phyloP scores from a whole-genome alignment of 176 grass and related monocot species.

The Aechmea fasciata region DNA sequence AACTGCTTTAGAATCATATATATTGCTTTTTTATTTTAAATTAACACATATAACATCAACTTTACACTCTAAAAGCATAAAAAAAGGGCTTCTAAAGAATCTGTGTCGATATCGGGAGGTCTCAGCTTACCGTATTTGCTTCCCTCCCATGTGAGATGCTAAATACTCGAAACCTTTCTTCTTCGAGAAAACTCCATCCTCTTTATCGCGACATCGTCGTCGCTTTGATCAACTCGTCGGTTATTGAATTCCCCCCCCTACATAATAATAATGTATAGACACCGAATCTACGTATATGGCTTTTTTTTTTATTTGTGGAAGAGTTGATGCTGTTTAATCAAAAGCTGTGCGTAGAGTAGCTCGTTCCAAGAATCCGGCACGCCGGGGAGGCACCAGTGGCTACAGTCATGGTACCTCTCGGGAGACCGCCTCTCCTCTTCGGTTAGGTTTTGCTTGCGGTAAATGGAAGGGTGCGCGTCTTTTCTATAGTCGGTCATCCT shows the following conservation, averaged over 20 bases:
- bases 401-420: constrained; percentile 68
- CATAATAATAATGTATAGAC: background rate
- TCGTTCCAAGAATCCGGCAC: constrained; percentile 86
- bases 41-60: constrained; percentile 26
- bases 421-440: constrained; percentile 52
- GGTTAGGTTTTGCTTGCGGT: constrained; percentile 42
- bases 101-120: constrained; percentile 24
- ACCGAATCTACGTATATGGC: background rate
- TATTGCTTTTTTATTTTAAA: constrained; percentile 33
- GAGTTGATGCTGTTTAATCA: constrained; percentile 55
- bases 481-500: constrained; percentile 93
- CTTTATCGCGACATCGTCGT: background rate
- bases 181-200: constrained; percentile 18
- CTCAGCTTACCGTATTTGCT: constrained; percentile 1
- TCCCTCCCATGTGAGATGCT: background rate
- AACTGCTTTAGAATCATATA: constrained; percentile 12
- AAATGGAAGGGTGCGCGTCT: constrained; percentile 82
- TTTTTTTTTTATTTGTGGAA: constrained; percentile 32
- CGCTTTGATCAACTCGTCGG: background rate
- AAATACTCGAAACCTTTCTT: constrained; percentile 11
- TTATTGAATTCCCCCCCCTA: background rate
- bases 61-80: constrained; percentile 31
- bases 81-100: constrained; percentile 25
- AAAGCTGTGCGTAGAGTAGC: constrained; percentile 52
- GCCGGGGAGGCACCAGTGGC: constrained; percentile 88